Conservation (phyloP, 108 stramenopile species). For the Thalassiosira profunda region DNA sequence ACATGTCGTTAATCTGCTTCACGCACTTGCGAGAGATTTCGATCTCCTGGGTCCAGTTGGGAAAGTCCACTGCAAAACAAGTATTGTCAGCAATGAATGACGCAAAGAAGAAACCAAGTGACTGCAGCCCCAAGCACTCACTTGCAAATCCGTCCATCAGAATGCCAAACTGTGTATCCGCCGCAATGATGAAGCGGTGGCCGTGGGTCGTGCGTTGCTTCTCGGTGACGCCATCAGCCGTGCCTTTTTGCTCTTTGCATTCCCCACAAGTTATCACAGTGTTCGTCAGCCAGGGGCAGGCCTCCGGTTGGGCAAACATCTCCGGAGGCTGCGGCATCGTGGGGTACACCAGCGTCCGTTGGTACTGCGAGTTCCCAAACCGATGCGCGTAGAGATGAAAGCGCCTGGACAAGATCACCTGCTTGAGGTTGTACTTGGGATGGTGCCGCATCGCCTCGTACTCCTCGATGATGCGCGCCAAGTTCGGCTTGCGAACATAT, state of each 20-base stretch:
- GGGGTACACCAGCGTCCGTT: conserved; percentile 10
- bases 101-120: too few relatives aligned
- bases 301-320: too few relatives aligned
- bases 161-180: conserved; percentile 36
- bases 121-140: too few relatives aligned
- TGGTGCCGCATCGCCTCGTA: conserved; percentile 21
- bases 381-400: conserved; percentile 20
- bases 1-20: conserved; percentile 28
- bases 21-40: conserved; percentile 28
- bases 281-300: too few relatives aligned
- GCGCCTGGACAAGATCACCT: conserved; percentile 23
- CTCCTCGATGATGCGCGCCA: conserved; percentile 13
- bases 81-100: too few relatives aligned
- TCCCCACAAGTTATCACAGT: conserved; percentile 14
- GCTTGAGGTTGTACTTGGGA: conserved; percentile 29
- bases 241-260: conserved; percentile 6
- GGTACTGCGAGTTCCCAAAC: conserved; percentile 17
- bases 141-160: conserved; percentile 41
- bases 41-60: conserved; percentile 30
- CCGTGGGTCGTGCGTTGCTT: conserved; percentile 23
- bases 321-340: conserved; percentile 17
- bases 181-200: conserved; percentile 35
- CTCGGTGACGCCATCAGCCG: background rate
- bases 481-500: conserved; percentile 30
- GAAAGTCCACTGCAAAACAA: conserved; percentile 26